Conservation (phyloP, 805 yeast genomes). For the Huiozyma naganishii region DNA sequence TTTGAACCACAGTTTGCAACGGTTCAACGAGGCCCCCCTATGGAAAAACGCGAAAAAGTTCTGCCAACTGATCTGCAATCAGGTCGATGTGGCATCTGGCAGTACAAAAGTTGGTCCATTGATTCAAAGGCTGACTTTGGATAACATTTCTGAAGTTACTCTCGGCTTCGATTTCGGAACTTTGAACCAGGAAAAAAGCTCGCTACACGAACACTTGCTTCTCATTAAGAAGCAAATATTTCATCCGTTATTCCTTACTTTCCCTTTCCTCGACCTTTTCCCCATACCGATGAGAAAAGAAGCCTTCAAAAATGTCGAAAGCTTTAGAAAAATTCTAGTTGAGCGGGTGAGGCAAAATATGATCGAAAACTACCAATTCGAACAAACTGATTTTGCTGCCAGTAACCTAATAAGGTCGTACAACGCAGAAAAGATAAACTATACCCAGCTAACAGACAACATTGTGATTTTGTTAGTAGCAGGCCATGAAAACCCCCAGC, state of each 20-base stretch:
- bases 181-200: slow-evolving; percentile 23
- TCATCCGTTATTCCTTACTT: slow-evolving; percentile 42
- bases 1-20: slow-evolving; percentile 39
- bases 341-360: slow-evolving; percentile 27
- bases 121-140: slow-evolving; percentile 38
- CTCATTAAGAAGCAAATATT: slow-evolving; percentile 43
- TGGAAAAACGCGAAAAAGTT: slow-evolving; percentile 30
- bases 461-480: slow-evolving; percentile 46
- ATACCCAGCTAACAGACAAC: slow-evolving; percentile 43
- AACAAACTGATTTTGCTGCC: slow-evolving; percentile 31
- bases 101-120: slow-evolving; percentile 27
- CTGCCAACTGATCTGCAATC: slow-evolving; percentile 18
- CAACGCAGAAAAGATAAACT: slow-evolving; percentile 29
- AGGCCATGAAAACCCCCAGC: slow-evolving; percentile 55
- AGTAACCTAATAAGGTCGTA: slow-evolving; percentile 33
- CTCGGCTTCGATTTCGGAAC: slow-evolving; percentile 40
- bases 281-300: slow-evolving; percentile 38
- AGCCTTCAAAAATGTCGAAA: slow-evolving; percentile 34
- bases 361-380: slow-evolving; percentile 22
- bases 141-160: slow-evolving; percentile 40
- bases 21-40: slow-evolving; percentile 34
- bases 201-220: slow-evolving; percentile 32
- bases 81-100: slow-evolving; percentile 1
- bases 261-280: slow-evolving; percentile 42
- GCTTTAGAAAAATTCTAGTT: slow-evolving; percentile 31